A percentile compares a stretch with the other conserved stretches of the same genome.
phyloP scores from a whole-genome alignment of 1,139 yeast genomes.

The Zygoascus meyerae region DNA sequence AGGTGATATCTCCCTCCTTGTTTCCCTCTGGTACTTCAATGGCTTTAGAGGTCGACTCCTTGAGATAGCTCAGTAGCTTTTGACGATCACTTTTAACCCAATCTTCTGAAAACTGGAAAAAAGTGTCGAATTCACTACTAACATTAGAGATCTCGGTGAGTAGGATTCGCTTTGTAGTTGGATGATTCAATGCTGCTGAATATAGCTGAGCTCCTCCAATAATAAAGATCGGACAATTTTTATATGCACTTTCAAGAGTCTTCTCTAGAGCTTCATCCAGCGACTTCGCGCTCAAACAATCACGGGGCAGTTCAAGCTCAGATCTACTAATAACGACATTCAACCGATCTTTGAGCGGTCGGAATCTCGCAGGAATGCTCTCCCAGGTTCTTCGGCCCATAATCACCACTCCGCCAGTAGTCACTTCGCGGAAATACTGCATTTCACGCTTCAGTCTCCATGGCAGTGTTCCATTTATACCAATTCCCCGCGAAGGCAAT shows the following conservation, averaged over 20 bases:
- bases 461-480: conserved; percentile 73
- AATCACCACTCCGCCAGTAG: conserved; percentile 71
- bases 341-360: conserved; percentile 72
- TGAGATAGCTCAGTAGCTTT: conserved; percentile 41
- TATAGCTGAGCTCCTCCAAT: conserved; percentile 95
- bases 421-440: conserved; percentile 73
- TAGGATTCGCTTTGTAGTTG: conserved; percentile 50
- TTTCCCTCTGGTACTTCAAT: conserved; percentile 39
- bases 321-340: conserved; percentile 70
- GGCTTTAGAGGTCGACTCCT: conserved; percentile 22
- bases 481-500: conserved; percentile 77
- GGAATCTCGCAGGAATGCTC: conserved; percentile 74
- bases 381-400: conserved; percentile 99
- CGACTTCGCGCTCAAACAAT: conserved; percentile 42
- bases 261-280: conserved; percentile 42
- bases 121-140: conserved; percentile 47
- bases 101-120: conserved; percentile 36
- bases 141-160: conserved; percentile 57
- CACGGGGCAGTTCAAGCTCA: conserved; percentile 7
- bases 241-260: conserved; percentile 11
- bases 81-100: conserved; percentile 28
- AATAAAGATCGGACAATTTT: conserved; percentile 50
- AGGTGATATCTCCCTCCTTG: conserved; percentile 45
- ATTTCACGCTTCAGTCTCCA: conserved; percentile 85
- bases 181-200: conserved; percentile 45